phyloP scores from a whole-genome alignment of 305 asterid genomes.

The Andrographis paniculata region DNA sequence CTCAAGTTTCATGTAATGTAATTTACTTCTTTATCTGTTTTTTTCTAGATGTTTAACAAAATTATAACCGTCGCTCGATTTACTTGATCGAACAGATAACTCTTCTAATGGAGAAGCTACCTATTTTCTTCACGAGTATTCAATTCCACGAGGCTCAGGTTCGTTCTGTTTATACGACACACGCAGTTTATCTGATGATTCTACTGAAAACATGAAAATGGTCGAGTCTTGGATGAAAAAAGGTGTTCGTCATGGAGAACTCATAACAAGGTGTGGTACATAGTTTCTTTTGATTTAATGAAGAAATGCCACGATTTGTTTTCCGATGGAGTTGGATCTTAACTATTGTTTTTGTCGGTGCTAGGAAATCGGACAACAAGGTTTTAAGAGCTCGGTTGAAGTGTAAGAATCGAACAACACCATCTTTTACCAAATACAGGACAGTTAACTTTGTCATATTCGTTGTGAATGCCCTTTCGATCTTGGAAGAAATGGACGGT shows the following conservation, averaged over 20 bases:
- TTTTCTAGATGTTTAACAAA: background rate
- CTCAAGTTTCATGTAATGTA: constrained; percentile 70
- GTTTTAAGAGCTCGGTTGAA: constrained; percentile 26
- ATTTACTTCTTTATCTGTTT: background rate
- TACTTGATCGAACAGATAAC: constrained; percentile 30
- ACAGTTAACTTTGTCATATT: constrained; percentile 53
- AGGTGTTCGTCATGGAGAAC: constrained; percentile 62
- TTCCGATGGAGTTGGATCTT: background rate
- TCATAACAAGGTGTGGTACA: constrained; percentile 38
- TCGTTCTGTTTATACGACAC: constrained; percentile 65
- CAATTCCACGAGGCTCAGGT: constrained; percentile 50
- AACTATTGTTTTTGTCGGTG: constrained; percentile 10
- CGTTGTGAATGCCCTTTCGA: constrained; percentile 68
- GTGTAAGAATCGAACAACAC: constrained; percentile 30
- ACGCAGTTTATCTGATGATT: constrained; percentile 46
- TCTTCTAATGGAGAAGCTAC: constrained; percentile 51
- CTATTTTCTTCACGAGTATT: constrained; percentile 49
- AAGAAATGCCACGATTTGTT: background rate
- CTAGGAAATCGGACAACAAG: constrained; percentile 51
- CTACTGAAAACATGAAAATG: constrained; percentile 36
- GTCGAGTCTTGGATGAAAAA: constrained; percentile 49
- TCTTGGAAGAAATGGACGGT: constrained; percentile 46
- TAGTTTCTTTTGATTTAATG: background rate
- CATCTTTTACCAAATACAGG: constrained; percentile 20
- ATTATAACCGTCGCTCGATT: background rate